Evolutionary conservation across 2,329 filamentous ascomycete species (phyloP).

Genomic region (Cladophialophora bantiana): DNA sequence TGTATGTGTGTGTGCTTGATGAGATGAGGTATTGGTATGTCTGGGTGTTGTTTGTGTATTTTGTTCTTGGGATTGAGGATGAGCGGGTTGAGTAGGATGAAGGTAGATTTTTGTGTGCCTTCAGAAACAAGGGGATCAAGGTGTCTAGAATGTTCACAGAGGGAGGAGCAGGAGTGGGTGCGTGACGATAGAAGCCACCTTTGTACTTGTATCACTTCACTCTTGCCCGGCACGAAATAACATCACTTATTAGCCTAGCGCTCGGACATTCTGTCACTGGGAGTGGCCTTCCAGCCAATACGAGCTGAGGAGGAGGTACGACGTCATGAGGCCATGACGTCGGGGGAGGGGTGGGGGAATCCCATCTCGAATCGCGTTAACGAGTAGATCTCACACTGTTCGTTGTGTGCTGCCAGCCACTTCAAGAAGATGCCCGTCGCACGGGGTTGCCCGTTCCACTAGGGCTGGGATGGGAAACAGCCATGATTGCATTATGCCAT

Average conservation of each 20-base stretch:
- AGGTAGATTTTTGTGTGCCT: constrained; percentile 14
- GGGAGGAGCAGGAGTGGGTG: constrained; percentile 2
- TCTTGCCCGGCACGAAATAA: constrained; percentile 4
- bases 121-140: background rate
- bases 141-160: constrained; percentile 29
- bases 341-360: background rate
- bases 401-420: background rate
- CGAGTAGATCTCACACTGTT: constrained; percentile 1
- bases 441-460: constrained; percentile 22
- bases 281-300: constrained; percentile 14
- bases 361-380: background rate
- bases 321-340: constrained; percentile 20
- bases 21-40: constrained; percentile 12
- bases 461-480: constrained; percentile 14
- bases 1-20: constrained; percentile 9
- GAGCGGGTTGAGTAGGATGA: constrained; percentile 5
- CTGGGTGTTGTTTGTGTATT: constrained; percentile 21
- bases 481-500: constrained; percentile 6
- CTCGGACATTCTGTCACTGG: background rate
- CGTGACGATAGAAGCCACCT: background rate
- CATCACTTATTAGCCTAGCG: constrained; percentile 17
- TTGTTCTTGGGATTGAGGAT: constrained; percentile 5
- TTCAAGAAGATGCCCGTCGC: background rate
- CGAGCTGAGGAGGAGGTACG: background rate
- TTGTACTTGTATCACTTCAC: constrained; percentile 23